Base-by-base conservation (phyloP, 805 yeast genomes). In the Candida bentonensis region DNA sequence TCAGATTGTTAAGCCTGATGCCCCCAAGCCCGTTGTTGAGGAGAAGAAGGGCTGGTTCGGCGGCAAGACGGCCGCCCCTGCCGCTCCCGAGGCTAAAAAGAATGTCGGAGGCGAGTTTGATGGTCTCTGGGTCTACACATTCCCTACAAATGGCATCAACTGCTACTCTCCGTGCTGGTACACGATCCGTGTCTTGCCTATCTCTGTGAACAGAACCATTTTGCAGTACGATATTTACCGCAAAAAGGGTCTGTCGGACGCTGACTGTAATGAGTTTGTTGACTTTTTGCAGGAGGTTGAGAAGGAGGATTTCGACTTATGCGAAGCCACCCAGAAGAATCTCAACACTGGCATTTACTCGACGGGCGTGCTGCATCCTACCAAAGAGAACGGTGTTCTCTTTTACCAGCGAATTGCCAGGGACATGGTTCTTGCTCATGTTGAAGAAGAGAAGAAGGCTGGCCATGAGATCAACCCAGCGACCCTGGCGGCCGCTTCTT, bases 91-190 rank as follows among this genome's bases (percentile, higher is more conserved):
- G 42, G 47, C 57, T 44, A 51, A 51, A 61, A 30, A 30, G 17
- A 76, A 76, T 62, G 73, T 72, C 22, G 81, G 81, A 46, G 82
- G 82, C 48, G 72, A 68, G 7, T 73, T 72, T 61, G 73, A 76
- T 55, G 81, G 80, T 11, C 63, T 76, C 55, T 76, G 81, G 81
- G 70, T 76, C 47, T 76, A 76, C 57, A 59, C 73, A 47, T 76
- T 66, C 65, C 82, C 82, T 46, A 72, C 68, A 41, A 73, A 74
- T 55, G 81, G 81, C 40, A 59, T 76, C 56, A 76, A 76, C 60
- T 76, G 82, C 53, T 76, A 76, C 54, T 74, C 80, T 0, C 80
- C 81, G 52, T 80, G 80, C 7, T 76, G 79, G 77, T 76, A 76
- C 58, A 69, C 78, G 5, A 75, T 76, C 50, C 64, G 80, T 52